These are phyloP conservation scores for Eucalyptus sp. DNA, from an alignment of 345 rosid species.

Conservation along the genomic window DNA sequence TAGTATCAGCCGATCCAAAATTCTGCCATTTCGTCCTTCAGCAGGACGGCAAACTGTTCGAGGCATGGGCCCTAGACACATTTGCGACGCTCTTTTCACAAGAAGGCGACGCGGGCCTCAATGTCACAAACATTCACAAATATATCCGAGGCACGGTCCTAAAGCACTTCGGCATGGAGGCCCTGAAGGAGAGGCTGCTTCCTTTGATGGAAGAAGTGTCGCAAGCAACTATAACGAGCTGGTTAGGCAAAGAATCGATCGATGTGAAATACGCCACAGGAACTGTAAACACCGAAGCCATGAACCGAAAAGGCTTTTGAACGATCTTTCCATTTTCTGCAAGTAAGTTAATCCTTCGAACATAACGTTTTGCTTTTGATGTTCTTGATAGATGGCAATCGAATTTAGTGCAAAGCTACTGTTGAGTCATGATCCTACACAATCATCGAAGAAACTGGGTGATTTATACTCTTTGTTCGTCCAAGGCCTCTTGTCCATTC, in stretches of 20 bases:
- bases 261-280: background rate
- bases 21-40: constrained; percentile 1
- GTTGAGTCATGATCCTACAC: constrained; percentile 2
- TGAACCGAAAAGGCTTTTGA: background rate
- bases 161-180: constrained; percentile 1
- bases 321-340: background rate
- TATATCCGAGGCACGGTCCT: background rate
- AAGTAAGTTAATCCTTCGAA: background rate
- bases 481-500: constrained; percentile 10
- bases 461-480: background rate
- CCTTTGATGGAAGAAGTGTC: background rate
- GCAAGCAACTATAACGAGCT: background rate
- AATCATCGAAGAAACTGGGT: background rate
- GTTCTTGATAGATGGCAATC: constrained; percentile 1
- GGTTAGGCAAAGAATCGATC: background rate
- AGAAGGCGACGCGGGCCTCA: background rate
- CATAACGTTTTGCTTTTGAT: background rate
- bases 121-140: background rate
- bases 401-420: constrained; percentile 2
- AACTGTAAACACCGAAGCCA: background rate
- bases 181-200: constrained; percentile 3
- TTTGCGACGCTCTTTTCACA: constrained; percentile 2
- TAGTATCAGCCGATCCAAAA: constrained; percentile 7
- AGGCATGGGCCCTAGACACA: constrained; percentile 1
- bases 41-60: background rate